Evolutionary conservation across 768 basidiomycete species (phyloP).

Genomic region (Filobasidium wieringae): DNA sequence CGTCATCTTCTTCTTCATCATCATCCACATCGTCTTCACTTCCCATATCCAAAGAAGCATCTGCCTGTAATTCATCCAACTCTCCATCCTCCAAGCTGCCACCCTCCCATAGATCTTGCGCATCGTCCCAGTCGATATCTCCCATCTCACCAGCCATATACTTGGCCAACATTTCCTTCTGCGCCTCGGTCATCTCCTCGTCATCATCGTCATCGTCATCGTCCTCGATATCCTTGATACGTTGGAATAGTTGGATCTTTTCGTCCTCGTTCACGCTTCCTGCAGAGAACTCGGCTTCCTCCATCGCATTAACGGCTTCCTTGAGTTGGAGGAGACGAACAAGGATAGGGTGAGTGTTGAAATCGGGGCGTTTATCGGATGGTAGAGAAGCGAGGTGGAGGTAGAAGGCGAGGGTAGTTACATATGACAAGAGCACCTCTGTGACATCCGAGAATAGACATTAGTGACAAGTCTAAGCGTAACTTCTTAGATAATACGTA

Average conservation of each 20-base stretch:
- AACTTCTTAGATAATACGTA: constrained; percentile 42
- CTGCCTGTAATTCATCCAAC: constrained; percentile 23
- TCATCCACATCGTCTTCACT: constrained; percentile 42
- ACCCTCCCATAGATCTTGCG: constrained; percentile 23
- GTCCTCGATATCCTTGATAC: constrained; percentile 41
- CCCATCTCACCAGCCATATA: constrained; percentile 26
- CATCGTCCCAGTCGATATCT: constrained; percentile 33
- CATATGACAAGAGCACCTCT: constrained; percentile 85
- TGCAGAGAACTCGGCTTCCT: constrained; percentile 62
- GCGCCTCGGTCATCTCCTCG: constrained; percentile 27
- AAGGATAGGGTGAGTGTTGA: constrained; percentile 58
- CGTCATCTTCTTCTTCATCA: constrained; percentile 26
- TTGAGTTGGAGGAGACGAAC: constrained; percentile 69
- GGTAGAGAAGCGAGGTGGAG: constrained; percentile 67
- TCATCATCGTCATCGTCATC: constrained; percentile 34
- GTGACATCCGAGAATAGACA: constrained; percentile 3
- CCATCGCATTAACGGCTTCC: constrained; percentile 64
- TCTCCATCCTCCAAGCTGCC: constrained; percentile 30
- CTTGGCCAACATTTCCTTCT: constrained; percentile 2
- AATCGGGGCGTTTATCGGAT: constrained; percentile 49
- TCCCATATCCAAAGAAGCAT: constrained; percentile 18
- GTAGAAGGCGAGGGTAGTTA: constrained; percentile 83
- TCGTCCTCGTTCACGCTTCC: constrained; percentile 30
- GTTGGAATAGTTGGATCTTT: constrained; percentile 13
- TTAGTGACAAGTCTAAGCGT: background rate